Evolutionary conservation across 164 flowering plant species (phyloP).

Genomic region (Umbilicus rupestris): DNA sequence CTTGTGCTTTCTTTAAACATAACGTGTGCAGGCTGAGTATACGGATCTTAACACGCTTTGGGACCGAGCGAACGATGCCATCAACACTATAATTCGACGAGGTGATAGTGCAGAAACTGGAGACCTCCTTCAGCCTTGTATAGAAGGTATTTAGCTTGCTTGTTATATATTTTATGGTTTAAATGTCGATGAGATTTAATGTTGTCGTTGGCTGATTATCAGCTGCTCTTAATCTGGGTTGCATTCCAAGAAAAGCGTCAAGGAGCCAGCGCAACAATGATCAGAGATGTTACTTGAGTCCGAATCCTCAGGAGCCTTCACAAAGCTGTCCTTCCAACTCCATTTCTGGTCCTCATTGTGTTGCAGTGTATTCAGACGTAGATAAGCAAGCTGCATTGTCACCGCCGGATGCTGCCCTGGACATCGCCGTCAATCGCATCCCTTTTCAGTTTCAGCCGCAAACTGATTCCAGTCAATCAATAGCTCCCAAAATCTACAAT

Average conservation of each 20-base stretch:
- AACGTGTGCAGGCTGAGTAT: slow-evolving; percentile 62
- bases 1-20: background rate
- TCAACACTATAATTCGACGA: slow-evolving; percentile 67
- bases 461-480: background rate
- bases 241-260: slow-evolving; percentile 28
- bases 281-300: slow-evolving; percentile 22
- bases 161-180: background rate
- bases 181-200: background rate
- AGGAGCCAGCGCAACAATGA: slow-evolving; percentile 29
- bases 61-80: slow-evolving; percentile 71
- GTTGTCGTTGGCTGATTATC: background rate
- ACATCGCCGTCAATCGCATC: background rate
- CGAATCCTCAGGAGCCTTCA: slow-evolving; percentile 11
- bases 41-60: slow-evolving; percentile 59
- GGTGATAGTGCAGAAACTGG: slow-evolving; percentile 76
- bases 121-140: slow-evolving; percentile 70
- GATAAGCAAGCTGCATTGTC: background rate
- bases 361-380: slow-evolving; percentile 1
- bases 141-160: slow-evolving; percentile 55
- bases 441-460: background rate
- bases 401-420: background rate
- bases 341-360: background rate
- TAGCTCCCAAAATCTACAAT: background rate
- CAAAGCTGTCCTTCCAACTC: background rate
- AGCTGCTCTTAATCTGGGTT: slow-evolving; percentile 42